Conservation (phyloP, 306 rosid genomes). For the Vicia faba region DNA sequence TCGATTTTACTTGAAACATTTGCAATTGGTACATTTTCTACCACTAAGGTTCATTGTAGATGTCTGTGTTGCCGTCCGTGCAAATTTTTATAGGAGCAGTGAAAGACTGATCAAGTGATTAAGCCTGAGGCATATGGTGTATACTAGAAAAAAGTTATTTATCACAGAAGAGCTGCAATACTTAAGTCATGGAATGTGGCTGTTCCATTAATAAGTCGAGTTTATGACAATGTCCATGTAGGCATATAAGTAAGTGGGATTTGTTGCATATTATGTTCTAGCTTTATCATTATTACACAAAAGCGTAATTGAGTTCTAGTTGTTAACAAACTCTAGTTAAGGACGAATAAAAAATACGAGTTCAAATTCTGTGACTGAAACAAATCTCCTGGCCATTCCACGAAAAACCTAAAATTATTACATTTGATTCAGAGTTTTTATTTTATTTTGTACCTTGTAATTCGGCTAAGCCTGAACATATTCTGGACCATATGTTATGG, state of each 20-base stretch:
- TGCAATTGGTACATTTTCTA: constrained; percentile 14
- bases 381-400: no score
- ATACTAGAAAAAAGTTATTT: constrained; percentile 26
- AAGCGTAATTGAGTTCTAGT: no score
- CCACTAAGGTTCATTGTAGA: constrained; percentile 4
- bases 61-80: constrained; percentile 10
- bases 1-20: constrained; percentile 4
- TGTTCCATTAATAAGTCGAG: constrained; percentile 20
- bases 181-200: constrained; percentile 13
- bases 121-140: constrained; percentile 27
- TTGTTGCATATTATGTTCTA: constrained; percentile 28
- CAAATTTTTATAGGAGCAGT: constrained; percentile 21
- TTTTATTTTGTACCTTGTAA: background rate
- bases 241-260: constrained; percentile 3
- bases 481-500: background rate
- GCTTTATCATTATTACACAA: background rate
- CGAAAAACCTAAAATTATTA: no score
- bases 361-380: background rate
- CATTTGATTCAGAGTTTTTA: no score
- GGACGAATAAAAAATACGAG: background rate
- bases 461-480: background rate
- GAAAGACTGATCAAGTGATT: constrained; percentile 29
- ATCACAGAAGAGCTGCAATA: constrained; percentile 25
- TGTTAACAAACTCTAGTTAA: background rate
- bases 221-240: constrained; percentile 5